Base-by-base conservation (phyloP, 2,329 filamentous ascomycete genomes). In the Aspergillus novoparasiticus region DNA sequence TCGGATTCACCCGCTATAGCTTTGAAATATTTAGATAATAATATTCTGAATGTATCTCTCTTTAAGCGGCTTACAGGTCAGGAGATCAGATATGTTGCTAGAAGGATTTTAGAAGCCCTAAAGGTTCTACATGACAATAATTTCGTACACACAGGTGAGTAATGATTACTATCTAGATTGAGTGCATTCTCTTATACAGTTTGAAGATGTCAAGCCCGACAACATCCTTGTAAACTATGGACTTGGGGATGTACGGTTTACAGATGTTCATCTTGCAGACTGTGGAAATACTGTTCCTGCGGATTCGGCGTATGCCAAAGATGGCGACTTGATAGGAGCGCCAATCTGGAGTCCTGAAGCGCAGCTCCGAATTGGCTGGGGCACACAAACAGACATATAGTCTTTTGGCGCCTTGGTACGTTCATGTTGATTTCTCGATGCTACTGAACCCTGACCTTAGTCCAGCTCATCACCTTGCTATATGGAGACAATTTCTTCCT, bases 331-430 rank as follows among this genome's bases (percentile, higher is more conserved):
- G 9, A 73, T 69, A 34, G 69, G 68, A 36, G 63, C 67, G 26
- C 62, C 65, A 14, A 66, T 72, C 28, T 72, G 59, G 23, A 69
- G 65, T 32, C 69, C 71, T 23, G 71, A 74, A 63, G 70, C 65
- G 1, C 69, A 72, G 21, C 62, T 71, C 16, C 51, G 59, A 39
- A 62, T 72, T 10, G n/a, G 46, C 32, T 73, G 71, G 71, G 61
- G 66, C 34, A 69, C 72, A n/a, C 23, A 62, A 36, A 68, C 69
- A 36, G 70, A 75, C 53, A 73, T 73, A 43, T 74, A 68, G 72
- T 72, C 68, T 16, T 73, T 72, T 63, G 67, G 68, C 6, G 62
- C 67, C 53, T 66, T 67, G 55, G 71, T 66, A 67, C 63, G 51
- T 64, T 34, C 12, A 21, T 46, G 45, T 9, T 21, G 19, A 39